phyloP scores from a whole-genome alignment of 2,329 filamentous ascomycete genomes.

The Rhinocladiella similis region DNA sequence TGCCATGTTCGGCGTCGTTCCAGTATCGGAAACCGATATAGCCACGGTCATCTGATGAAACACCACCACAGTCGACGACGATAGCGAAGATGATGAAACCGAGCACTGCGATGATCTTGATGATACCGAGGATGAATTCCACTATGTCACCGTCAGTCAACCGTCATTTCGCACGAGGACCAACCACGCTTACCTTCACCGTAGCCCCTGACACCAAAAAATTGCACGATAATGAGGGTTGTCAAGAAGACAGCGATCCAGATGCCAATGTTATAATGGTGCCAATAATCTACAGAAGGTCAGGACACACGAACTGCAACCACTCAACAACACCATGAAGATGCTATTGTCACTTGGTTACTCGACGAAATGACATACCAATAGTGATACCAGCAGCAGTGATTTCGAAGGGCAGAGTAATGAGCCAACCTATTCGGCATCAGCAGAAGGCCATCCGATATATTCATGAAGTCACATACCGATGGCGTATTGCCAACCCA shows the following conservation, averaged over 20 bases:
- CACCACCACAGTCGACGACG: constrained; percentile 80
- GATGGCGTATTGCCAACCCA: constrained; percentile 93
- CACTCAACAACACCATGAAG: neutral
- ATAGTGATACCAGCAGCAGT: constrained; percentile 75
- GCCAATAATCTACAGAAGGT: constrained; percentile 16
- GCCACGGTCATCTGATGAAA: constrained; percentile 57
- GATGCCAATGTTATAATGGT: constrained; percentile 56
- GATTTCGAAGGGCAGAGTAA: constrained; percentile 79
- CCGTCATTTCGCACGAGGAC: neutral
- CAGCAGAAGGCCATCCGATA: no score
- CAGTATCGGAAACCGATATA: constrained; percentile 83
- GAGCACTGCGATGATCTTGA: constrained; percentile 84
- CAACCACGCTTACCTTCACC: constrained; percentile 56
- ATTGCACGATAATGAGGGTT: constrained; percentile 75
- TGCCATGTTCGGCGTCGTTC: constrained; percentile 47
- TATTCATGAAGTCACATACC: constrained; percentile 33
- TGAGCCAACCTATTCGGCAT: constrained; percentile 64
- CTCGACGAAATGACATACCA: neutral
- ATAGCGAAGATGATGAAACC: constrained; percentile 88
- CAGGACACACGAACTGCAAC: neutral
- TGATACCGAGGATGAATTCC: constrained; percentile 80
- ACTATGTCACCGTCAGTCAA: constrained; percentile 42
- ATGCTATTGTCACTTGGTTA: neutral
- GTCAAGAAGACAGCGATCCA: constrained; percentile 82
- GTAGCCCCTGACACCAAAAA: constrained; percentile 85